Evolutionary conservation across 169 alveolate species (phyloP), one percentile per base, ranked within the genome.

Genomic region (Neospora caninum): DNA sequence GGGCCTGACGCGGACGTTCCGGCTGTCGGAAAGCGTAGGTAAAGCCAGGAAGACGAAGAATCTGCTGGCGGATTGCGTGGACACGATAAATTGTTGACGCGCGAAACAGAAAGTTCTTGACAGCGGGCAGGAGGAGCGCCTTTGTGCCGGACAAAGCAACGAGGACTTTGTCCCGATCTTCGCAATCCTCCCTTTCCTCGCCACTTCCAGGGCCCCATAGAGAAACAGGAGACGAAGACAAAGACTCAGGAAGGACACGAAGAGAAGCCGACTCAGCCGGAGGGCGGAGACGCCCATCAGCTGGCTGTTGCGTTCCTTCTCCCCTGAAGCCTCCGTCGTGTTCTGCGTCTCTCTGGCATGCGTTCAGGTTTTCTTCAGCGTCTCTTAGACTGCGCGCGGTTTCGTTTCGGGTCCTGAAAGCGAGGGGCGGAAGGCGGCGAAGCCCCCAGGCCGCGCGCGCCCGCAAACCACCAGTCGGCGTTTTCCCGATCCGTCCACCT

Each of bases 121-220:
- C 89, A 39, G 89, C 31, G 38, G 89, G 89, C 13, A 82, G 89
- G 10, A 82, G 89, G 22, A 82, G 89, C 69, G 89, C 0, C 89
- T 82, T 82, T 16, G 86, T 78, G 43, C 86, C 86, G 22, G 86
- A 13, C 45, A 78, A n/a, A 2, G 86, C 86, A 10, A 78, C 86
- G 1, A 78, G 45, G 29, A 78, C 45, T 43, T 38, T 78, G 86
- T 78, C 86, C 2, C 45, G 86, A n/a, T 38, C 45, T 78, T n/a
- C 86, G 86, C 0, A 9, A 7, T 1, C 45, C 58, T 6, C 86
- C 29, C 29, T 39, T 36, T 31, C 58, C 41, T 82, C 89, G 54
- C 69, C 67, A 39, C 67, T 67, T 4, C 89, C 27, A 34, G 45
- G 88, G 49, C 88, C 49, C 43, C 88, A 49, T 13, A 49, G 58